Percentiles rank a stretch among this genome's conserved stretches.
These are phyloP conservation scores for Botrytis elliptica DNA, from an alignment of 2,329 filamentous ascomycete genomes.

Conservation along the genomic window DNA sequence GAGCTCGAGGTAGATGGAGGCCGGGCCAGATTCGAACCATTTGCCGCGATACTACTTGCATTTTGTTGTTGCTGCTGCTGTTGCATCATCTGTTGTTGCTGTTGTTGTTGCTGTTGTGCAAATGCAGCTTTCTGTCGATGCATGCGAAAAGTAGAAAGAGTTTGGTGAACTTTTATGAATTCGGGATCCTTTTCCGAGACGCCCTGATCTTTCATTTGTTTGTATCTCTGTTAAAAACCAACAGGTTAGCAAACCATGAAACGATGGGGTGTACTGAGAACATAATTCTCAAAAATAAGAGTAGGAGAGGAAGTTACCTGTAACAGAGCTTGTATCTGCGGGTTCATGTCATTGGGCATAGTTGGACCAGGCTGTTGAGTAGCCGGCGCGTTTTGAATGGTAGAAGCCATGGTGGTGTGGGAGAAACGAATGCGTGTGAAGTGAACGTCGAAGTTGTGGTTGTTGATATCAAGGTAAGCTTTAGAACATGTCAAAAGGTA, in stretches of 20 bases:
- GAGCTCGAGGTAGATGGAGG: slow-evolving; percentile 40
- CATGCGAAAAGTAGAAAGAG: slow-evolving; percentile 70
- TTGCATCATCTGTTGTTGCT: slow-evolving; percentile 46
- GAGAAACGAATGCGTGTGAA: slow-evolving; percentile 17
- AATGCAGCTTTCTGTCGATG: slow-evolving; percentile 43
- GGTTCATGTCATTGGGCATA: slow-evolving; percentile 58
- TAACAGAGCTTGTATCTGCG: slow-evolving; percentile 70
- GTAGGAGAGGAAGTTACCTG: slow-evolving; percentile 45
- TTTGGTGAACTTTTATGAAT: slow-evolving; percentile 75
- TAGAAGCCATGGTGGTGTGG: slow-evolving; percentile 66
- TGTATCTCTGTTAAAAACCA: slow-evolving; percentile 67
- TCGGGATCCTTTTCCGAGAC: slow-evolving; percentile 82
- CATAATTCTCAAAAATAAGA: slow-evolving; percentile 14
- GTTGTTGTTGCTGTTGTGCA: slow-evolving; percentile 44
- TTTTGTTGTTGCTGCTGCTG: slow-evolving; percentile 54
- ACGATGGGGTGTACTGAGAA: slow-evolving; percentile 10
- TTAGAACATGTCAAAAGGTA: slow-evolving; percentile 39
- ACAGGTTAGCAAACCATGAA: slow-evolving; percentile 6
- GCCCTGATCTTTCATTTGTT: slow-evolving; percentile 83
- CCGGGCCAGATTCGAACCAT: slow-evolving; percentile 55
- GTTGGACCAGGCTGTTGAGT: slow-evolving; percentile 64
- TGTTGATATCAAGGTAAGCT: slow-evolving; percentile 27
- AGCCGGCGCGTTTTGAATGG: slow-evolving; percentile 67
- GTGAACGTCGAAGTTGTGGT: slow-evolving; percentile 23
- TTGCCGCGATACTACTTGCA: slow-evolving; percentile 52